phyloP scores from a whole-genome alignment of 1,284 basidiomycete species.

The Cutaneotrichosporon spelunceum region DNA sequence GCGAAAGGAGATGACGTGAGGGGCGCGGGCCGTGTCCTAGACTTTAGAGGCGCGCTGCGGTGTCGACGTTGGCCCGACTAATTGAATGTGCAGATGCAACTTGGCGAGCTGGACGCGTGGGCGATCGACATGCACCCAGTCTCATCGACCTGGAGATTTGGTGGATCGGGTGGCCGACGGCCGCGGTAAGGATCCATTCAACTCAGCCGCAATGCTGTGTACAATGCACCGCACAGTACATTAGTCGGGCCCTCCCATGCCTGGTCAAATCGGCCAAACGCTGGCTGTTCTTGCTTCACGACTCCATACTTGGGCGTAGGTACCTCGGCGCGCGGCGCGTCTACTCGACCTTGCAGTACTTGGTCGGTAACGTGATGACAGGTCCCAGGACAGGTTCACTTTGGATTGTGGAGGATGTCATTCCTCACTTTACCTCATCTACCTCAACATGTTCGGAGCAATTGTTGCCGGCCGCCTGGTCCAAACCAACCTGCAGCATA shows the following conservation, averaged over 20 bases:
- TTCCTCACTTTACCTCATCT: background rate
- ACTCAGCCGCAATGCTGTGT: no score
- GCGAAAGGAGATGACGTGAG: background rate
- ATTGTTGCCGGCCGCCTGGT: slow-evolving; percentile 51
- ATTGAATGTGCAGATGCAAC: background rate
- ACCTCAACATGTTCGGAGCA: slow-evolving; percentile 47
- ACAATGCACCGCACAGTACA: no score
- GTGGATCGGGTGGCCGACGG: no score
- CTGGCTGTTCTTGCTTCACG: no score
- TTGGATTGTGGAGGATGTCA: background rate
- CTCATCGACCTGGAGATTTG: no score
- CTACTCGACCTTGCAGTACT: background rate
- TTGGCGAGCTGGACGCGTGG: background rate
- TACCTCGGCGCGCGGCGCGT: no score
- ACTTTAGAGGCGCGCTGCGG: no score
- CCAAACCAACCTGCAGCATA: slow-evolving; percentile 52
- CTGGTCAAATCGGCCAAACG: no score
- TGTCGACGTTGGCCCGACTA: background rate
- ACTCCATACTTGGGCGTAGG: no score
- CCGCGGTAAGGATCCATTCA: no score
- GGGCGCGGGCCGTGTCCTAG: background rate
- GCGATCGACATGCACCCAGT: background rate
- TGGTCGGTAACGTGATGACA: background rate
- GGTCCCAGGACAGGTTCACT: background rate
- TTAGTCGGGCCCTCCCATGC: no score